Evolutionary conservation across 2,329 filamentous ascomycete species (phyloP), one percentile per base, ranked within the genome.

Genomic region (Boeremia exigua): DNA sequence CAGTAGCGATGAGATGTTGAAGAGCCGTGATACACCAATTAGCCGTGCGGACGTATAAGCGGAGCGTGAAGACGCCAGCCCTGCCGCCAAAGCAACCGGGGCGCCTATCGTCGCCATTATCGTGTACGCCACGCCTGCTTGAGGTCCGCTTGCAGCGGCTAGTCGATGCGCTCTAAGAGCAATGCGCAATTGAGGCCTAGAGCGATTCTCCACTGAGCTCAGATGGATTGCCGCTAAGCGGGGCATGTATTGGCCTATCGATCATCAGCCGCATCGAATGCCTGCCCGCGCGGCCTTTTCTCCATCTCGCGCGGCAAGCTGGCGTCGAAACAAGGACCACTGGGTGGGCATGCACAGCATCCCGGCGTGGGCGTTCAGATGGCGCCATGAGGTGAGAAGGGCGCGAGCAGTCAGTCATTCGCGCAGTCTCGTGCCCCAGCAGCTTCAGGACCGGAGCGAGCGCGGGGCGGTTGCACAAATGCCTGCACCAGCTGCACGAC

Each of bases 221-320:
- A 73, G 68, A 72, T 71, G 69, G 69, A 69, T 67, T 72, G 67
- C 60, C 67, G 71, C 72, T 70, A 73, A 74, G 72, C 61, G 63
- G 61, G 69, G 63, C 65, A 66, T 68, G 70, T 71, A 73, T 74
- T 74, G 72, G 65, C 62, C 63, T 65, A 56, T 69, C 60, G 68
- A 72, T 73, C 71, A 72, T 75, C 73, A 75, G 72, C 72, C 72
- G 71, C 72, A 74, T 74, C 56, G 63, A 58, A 59, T 58, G 54
- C 57, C 25, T 60, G 62, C 56, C 60, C 58, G 58, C 62, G 62
- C 59, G 60, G 44, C 57, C 56, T 53, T 51, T 56, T 51, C 28
- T 50, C 52, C 55, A 58, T 57, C 56, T 59, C 62, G 42, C 53
- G 61, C 64, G 56, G 54, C 56, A 63, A 61, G 54, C 54, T 58